phyloP scores from a whole-genome alignment of 2,329 filamentous ascomycete species.

The Penicillium sp. region DNA sequence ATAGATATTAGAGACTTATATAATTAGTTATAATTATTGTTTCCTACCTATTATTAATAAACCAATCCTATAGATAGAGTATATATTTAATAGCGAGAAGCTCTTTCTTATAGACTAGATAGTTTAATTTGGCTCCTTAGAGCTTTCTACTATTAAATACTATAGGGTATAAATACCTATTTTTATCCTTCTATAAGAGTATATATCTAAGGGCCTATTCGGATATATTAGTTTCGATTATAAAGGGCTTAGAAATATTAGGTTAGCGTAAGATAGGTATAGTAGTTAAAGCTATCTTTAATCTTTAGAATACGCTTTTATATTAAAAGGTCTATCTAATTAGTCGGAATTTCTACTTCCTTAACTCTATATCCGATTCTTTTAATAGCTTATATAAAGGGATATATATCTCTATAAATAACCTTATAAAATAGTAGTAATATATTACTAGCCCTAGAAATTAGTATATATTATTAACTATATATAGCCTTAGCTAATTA shows the following conservation, averaged over 20 bases:
- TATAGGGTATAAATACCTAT: slow-evolving; percentile 15
- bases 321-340: neutral
- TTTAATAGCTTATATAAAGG: too few species aligned
- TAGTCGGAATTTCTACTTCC: neutral
- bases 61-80: slow-evolving; percentile 18
- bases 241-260: too few species aligned
- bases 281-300: neutral
- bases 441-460: slow-evolving; percentile 25
- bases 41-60: slow-evolving; percentile 13
- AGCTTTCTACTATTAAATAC: slow-evolving; percentile 24
- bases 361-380: neutral
- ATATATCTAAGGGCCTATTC: too few species aligned
- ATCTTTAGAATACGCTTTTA: neutral
- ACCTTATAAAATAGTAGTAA: slow-evolving; percentile 22
- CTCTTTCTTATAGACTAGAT: slow-evolving; percentile 30
- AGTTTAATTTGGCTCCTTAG: slow-evolving; percentile 17
- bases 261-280: too few species aligned
- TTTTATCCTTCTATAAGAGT: too few species aligned
- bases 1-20: slow-evolving; percentile 27
- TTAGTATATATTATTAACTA: slow-evolving; percentile 13
- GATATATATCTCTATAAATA: too few species aligned
- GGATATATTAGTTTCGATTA: too few species aligned
- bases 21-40: slow-evolving; percentile 25
- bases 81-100: slow-evolving; percentile 26
- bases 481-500: slow-evolving; percentile 7